Conservation (phyloP, 2,329 filamentous ascomycete species). For the Passalora sequoiae region DNA sequence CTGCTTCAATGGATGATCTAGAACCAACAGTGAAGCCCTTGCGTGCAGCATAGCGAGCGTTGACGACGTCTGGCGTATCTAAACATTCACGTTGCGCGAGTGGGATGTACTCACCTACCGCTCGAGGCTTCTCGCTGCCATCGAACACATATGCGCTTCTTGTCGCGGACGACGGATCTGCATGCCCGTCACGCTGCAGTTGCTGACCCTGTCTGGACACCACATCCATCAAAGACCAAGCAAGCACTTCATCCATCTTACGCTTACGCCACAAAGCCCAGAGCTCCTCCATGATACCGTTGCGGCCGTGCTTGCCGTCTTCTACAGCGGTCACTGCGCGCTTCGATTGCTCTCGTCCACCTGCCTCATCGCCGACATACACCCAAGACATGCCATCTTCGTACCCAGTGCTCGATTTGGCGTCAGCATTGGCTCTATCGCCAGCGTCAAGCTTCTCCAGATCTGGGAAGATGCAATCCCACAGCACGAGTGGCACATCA, state of each 20-base stretch:
- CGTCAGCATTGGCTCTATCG: constrained; percentile 31
- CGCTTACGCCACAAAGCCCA: constrained; percentile 79
- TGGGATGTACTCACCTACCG: constrained; percentile 55
- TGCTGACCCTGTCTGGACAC: constrained; percentile 41
- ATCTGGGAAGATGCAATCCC: constrained; percentile 85
- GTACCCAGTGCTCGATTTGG: constrained; percentile 36
- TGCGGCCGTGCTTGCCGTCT: constrained; percentile 58
- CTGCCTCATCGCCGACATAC: constrained; percentile 63
- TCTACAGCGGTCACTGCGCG: constrained; percentile 37
- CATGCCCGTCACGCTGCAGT: neutral
- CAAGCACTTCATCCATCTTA: constrained; percentile 87
- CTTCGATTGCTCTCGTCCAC: constrained; percentile 33
- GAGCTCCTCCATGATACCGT: constrained; percentile 65
- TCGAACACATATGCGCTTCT: constrained; percentile 53
- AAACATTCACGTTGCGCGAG: constrained; percentile 53
- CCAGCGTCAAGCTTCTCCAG: constrained; percentile 37
- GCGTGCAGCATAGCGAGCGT: constrained; percentile 53
- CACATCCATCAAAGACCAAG: constrained; percentile 65
- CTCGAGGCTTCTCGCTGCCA: constrained; percentile 50
- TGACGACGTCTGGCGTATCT: constrained; percentile 58
- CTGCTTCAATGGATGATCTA: constrained; percentile 8
- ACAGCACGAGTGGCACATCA: constrained; percentile 84
- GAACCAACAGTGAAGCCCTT: constrained; percentile 39
- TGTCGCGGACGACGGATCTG: neutral
- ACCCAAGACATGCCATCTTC: constrained; percentile 70